phyloP scores from a whole-genome alignment of 768 basidiomycete genomes.

The Flagelloscypha sp. region DNA sequence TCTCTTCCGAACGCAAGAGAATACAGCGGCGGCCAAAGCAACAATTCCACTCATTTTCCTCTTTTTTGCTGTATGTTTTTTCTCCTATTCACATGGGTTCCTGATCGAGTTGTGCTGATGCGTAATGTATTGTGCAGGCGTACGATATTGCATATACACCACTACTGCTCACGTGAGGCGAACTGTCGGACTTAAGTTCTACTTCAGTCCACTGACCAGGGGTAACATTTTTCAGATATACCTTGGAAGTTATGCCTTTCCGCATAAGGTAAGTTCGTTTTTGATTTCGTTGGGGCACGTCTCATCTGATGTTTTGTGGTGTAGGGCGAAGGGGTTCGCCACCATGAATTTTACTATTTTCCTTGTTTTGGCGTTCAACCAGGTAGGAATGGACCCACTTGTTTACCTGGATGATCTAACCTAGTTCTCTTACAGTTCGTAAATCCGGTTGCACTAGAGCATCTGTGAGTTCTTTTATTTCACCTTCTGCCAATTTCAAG shows the following conservation, averaged over 20 bases:
- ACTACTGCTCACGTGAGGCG: no score
- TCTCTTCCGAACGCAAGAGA: constrained; percentile 22
- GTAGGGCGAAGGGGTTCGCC: no score
- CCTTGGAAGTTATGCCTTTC: constrained; percentile 76
- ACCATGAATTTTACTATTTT: constrained; percentile 57
- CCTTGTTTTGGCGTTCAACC: constrained; percentile 67
- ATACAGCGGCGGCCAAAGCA: constrained; percentile 33
- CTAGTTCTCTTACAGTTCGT: no score
- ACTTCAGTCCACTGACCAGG: background rate
- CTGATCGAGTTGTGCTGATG: no score
- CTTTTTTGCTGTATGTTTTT: no score
- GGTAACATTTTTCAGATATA: constrained; percentile 20
- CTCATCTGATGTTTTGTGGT: no score
- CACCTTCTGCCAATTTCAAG: constrained; percentile 28
- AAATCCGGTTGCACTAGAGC: constrained; percentile 63
- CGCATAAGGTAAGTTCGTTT: constrained; percentile 56
- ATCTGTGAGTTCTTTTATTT: constrained; percentile 56
- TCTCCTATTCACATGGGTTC: no score
- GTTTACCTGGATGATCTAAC: no score
- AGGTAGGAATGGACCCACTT: no score
- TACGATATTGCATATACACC: constrained; percentile 75
- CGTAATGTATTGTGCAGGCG: no score
- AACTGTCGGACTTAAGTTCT: constrained; percentile 16
- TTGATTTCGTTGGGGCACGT: background rate
- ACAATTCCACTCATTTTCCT: constrained; percentile 63